phyloP scores from a whole-genome alignment of 2,329 filamentous ascomycete species.

The Paraphaeosphaeria sporulosa region DNA sequence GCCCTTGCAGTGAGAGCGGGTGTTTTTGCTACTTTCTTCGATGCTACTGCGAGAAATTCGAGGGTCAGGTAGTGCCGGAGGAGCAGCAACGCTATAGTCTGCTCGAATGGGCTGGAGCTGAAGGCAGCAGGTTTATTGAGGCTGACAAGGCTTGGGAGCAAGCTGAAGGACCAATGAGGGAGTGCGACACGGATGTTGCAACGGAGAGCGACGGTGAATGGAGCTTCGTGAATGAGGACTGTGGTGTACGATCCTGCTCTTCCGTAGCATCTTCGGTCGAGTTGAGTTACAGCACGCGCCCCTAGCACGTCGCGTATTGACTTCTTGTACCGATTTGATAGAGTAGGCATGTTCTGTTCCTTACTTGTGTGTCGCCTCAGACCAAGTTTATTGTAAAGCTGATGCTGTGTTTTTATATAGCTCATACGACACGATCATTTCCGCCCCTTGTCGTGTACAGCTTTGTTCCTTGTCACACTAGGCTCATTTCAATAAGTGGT shows the following conservation, averaged over 20 bases:
- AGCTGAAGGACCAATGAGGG: background rate
- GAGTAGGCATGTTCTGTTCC: too few species aligned
- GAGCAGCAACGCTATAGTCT: slow-evolving; percentile 10
- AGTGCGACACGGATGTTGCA: background rate
- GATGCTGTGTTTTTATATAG: background rate
- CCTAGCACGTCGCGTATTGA: too few species aligned
- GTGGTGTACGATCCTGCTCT: background rate
- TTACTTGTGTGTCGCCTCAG: background rate
- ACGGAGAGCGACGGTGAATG: background rate
- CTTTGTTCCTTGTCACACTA: background rate
- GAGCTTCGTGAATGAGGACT: background rate
- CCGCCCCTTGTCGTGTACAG: background rate
- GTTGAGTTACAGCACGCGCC: background rate
- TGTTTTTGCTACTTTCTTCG: background rate
- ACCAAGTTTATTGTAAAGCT: background rate
- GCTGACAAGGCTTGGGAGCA: background rate
- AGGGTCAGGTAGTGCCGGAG: slow-evolving; percentile 4
- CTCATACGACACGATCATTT: background rate
- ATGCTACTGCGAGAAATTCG: slow-evolving; percentile 9
- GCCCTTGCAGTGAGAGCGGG: background rate
- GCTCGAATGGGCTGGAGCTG: slow-evolving; percentile 9
- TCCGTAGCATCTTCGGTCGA: background rate
- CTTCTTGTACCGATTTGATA: background rate
- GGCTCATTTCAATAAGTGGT: background rate
- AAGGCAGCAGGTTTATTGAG: slow-evolving; percentile 1